Conservation (phyloP, 1,139 yeast species). For the Nakaseomyces glabratus region DNA sequence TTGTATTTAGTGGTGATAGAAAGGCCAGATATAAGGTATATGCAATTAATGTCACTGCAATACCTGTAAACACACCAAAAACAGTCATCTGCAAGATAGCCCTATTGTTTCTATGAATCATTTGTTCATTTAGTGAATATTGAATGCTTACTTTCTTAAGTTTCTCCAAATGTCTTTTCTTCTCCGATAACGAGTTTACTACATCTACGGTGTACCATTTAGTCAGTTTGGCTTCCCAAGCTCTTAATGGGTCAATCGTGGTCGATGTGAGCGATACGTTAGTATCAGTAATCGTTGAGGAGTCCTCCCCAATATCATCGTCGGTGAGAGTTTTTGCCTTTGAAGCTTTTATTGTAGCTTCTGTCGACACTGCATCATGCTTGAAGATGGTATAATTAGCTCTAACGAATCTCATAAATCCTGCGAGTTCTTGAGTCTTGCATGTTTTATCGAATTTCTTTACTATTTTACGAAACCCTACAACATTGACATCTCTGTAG, state of each 20-base stretch:
- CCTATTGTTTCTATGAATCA: constrained; percentile 30
- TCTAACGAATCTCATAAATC: constrained; percentile 43
- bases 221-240: constrained; percentile 63
- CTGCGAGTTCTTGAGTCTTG: constrained; percentile 37
- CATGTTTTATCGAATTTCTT: constrained; percentile 74
- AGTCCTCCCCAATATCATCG: constrained; percentile 10
- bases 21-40: constrained; percentile 32
- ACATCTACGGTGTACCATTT: constrained; percentile 58
- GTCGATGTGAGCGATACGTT: constrained; percentile 2
- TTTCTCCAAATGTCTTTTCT: constrained; percentile 24
- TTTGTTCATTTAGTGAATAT: constrained; percentile 29
- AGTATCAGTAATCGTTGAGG: not conserved
- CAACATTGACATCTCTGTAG: constrained; percentile 66
- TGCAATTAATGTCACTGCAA: constrained; percentile 47
- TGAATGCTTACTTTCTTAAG: constrained; percentile 28
- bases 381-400: constrained; percentile 23
- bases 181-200: constrained; percentile 34
- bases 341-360: constrained; percentile 1
- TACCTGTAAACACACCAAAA: constrained; percentile 62
- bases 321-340: not conserved
- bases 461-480: constrained; percentile 80
- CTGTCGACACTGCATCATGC: constrained; percentile 16
- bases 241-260: constrained; percentile 25
- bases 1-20: constrained; percentile 27
- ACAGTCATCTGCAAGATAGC: constrained; percentile 37